phyloP scores from a whole-genome alignment of 495 filamentous ascomycete genomes.

The Xylaria grammica region DNA sequence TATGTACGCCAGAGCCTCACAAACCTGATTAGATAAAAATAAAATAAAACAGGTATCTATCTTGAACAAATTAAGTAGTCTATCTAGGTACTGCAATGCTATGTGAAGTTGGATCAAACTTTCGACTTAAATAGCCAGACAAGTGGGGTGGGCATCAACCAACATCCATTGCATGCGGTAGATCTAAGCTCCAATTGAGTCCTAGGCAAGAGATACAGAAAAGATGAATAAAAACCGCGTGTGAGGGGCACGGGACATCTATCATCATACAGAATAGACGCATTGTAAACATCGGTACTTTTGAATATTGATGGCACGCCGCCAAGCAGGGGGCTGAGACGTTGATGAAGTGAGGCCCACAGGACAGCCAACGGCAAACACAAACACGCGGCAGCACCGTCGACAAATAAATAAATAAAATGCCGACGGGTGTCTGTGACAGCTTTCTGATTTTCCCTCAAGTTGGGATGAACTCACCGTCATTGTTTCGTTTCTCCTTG shows the following conservation, averaged over 20 bases:
- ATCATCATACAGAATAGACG: background rate
- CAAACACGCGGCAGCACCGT: background rate
- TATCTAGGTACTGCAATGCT: too few relatives aligned
- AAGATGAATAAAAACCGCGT: background rate
- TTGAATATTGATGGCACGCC: background rate
- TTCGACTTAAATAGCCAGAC: too few relatives aligned
- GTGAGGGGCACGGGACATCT: background rate
- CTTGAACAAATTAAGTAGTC: too few relatives aligned
- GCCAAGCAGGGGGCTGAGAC: constrained; percentile 17
- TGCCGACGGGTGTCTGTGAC: background rate
- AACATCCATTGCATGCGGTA: too few relatives aligned
- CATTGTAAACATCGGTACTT: background rate
- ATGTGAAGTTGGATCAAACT: background rate
- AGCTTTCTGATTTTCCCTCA: constrained; percentile 6
- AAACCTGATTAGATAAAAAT: background rate
- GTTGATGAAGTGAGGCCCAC: constrained; percentile 8
- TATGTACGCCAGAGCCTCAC: background rate
- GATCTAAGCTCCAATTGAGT: background rate
- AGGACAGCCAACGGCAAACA: background rate
- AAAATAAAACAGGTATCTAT: too few relatives aligned
- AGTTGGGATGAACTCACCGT: constrained; percentile 6
- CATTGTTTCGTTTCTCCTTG: constrained; percentile 13
- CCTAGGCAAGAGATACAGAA: background rate
- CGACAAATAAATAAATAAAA: constrained; percentile 1
- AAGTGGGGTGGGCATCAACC: too few relatives aligned